Base-by-base conservation (phyloP, 106 monocot species). In the Dendrobium chrysotoxum region DNA sequence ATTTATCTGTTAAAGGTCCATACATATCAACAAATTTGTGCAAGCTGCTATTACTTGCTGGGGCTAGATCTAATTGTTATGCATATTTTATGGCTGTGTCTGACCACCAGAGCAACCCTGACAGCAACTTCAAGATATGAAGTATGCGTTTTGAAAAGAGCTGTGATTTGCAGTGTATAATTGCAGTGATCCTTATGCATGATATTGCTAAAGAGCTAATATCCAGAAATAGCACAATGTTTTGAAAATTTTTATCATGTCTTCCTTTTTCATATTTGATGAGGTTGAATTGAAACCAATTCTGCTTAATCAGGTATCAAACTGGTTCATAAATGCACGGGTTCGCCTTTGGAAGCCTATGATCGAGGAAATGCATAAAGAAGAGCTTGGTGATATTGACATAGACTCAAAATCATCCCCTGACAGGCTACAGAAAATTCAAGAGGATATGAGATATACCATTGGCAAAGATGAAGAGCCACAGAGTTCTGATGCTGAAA, bases 301-400 rank as follows among this genome's bases (percentile, higher is more conserved):
- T 40, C 26, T 76, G 76, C 26, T 76, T 47, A 76, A 26, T 8
- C 79, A 80, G 79, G 80, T 80, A 5, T 28, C 80, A 44, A 80
- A 80, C 30, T 80, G 80, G 80, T 80, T 80, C 72, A 80, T 80
- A 72, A 80, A 80, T 73, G 80, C 80, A 0, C 80, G 80, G 10
- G 80, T 80, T 72, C 80, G 80, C 38, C 80, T 80, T 39, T 80
- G 80, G 80, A 80, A 80, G 72, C 80, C 80, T 4, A 80, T 80
- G 80, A 66, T 80, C 30, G 80, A 80, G 26, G 80, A 80, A 54
- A 80, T 80, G 80, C 70, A 80, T 3, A 80, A 73, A 72, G 72
- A 80, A 66, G 80, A 80, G 72, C 17, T 80, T 40, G n/a, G 6
- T 20, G 80, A 80, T 2, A 7, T 1, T 17, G 80, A 70, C 18